Evolutionary conservation across 352 stramenopile species (phyloP).

Genomic region (Phytophthora boehmeriae): DNA sequence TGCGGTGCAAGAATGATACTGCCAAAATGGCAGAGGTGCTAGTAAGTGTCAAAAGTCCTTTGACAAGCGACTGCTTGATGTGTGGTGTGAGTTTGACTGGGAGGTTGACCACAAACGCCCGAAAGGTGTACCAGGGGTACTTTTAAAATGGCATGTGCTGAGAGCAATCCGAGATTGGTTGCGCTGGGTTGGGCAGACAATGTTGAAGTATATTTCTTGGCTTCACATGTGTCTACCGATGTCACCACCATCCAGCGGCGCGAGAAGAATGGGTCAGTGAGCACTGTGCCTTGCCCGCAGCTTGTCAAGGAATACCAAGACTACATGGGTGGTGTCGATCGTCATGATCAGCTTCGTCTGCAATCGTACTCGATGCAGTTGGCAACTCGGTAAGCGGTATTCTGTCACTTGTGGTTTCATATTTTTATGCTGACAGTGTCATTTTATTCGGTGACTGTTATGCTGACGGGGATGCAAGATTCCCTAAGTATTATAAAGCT

Average conservation of each 20-base stretch:
- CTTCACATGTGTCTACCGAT: not conserved
- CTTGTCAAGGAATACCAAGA: constrained; percentile 3
- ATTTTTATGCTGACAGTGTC: not conserved
- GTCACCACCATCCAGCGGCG: not conserved
- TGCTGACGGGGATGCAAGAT: not conserved
- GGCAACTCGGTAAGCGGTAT: not conserved
- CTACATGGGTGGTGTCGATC: constrained; percentile 6
- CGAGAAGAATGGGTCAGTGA: not conserved
- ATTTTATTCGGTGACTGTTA: not conserved
- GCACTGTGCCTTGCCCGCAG: not conserved
- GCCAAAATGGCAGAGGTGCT: constrained; percentile 8
- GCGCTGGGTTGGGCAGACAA: not conserved
- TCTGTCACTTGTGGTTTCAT: not conserved
- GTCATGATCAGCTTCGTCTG: constrained; percentile 19
- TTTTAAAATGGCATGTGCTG: not conserved
- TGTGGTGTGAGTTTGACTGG: constrained; percentile 18
- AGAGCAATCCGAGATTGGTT: not conserved
- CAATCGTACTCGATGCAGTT: constrained; percentile 24
- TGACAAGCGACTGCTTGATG: constrained; percentile 13
- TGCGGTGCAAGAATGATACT: constrained; percentile 14
- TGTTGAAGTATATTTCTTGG: not conserved
- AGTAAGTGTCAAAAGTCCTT: constrained; percentile 13
- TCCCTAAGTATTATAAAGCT: constrained; percentile 20
- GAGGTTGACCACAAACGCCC: not conserved
- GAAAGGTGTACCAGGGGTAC: not conserved